phyloP scores from a whole-genome alignment of 2,329 filamentous ascomycete genomes.

The Colletotrichum musicola region DNA sequence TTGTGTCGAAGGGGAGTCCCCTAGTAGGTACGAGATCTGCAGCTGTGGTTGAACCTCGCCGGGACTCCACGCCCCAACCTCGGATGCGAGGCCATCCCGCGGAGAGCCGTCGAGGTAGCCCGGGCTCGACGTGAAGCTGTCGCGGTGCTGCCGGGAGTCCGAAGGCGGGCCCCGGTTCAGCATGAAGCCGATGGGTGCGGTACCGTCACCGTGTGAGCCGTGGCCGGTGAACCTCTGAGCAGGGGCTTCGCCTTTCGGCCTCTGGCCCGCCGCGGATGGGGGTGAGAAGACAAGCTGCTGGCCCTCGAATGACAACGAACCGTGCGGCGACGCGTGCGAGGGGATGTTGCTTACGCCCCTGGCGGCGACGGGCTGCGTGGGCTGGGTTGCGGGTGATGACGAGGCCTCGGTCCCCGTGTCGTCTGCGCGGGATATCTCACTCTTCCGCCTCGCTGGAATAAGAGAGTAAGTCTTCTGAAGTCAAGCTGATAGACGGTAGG shows the following conservation, averaged over 20 bases:
- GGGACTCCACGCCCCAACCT: constrained; percentile 1
- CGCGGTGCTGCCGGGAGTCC: not conserved
- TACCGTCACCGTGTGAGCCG: constrained; percentile 27
- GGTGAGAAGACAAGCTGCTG: constrained; percentile 20
- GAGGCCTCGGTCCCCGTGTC: constrained; percentile 12
- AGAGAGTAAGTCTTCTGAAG: not conserved
- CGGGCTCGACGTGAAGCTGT: constrained; percentile 8
- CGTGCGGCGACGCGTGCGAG: constrained; percentile 14
- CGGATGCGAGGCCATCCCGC: constrained; percentile 6
- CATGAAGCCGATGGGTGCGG: constrained; percentile 31
- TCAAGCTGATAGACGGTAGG: not conserved
- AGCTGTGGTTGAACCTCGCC: constrained; percentile 26
- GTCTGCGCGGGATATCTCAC: constrained; percentile 4
- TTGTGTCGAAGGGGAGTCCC: constrained; percentile 21
- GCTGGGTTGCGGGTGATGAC: constrained; percentile 3
- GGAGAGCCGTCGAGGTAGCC: constrained; percentile 6
- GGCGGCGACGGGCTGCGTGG: not conserved
- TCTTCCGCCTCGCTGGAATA: constrained; percentile 18
- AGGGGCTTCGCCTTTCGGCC: constrained; percentile 3
- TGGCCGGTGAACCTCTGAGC: constrained; percentile 25
- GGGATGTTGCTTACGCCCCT: constrained; percentile 10
- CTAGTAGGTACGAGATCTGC: constrained; percentile 28
- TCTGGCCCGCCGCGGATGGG: not conserved
- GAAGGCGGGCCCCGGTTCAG: constrained; percentile 19
- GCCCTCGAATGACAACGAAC: not conserved